phyloP scores from a whole-genome alignment of 1,284 basidiomycete species.

The Singerocomus inundabilis region DNA sequence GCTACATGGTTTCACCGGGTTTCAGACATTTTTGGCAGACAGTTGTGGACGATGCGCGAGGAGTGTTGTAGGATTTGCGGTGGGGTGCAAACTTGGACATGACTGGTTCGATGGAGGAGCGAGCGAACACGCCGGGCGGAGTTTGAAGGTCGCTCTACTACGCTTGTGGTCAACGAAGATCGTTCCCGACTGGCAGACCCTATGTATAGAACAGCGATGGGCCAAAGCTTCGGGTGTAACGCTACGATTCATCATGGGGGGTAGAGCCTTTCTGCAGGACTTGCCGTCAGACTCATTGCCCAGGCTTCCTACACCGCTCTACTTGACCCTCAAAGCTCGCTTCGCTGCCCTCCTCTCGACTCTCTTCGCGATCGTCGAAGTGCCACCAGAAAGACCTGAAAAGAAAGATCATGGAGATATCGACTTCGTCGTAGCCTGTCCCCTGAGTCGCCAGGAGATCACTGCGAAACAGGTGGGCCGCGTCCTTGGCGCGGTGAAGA shows the following conservation, averaged over 20 bases:
- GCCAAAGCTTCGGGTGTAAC: neutral
- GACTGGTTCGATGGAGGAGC: neutral
- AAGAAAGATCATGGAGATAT: slow-evolving; percentile 65
- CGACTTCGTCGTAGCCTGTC: slow-evolving; percentile 56
- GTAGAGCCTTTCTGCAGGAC: slow-evolving; percentile 55
- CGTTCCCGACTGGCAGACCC: slow-evolving; percentile 4
- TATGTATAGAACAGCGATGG: slow-evolving; percentile 4
- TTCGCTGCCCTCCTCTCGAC: slow-evolving; percentile 40
- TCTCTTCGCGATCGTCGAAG: slow-evolving; percentile 49
- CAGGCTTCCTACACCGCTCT: slow-evolving; percentile 53
- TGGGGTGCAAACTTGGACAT: slow-evolving; percentile 85
- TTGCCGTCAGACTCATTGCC: slow-evolving; percentile 51
- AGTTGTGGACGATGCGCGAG: slow-evolving; percentile 60
- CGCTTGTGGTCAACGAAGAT: slow-evolving; percentile 19
- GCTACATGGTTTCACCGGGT: slow-evolving; percentile 43
- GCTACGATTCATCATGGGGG: slow-evolving; percentile 51
- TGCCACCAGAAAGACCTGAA: slow-evolving; percentile 60
- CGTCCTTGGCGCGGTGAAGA: slow-evolving; percentile 48
- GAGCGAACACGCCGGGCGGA: slow-evolving; percentile 10
- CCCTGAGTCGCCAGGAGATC: slow-evolving; percentile 31
- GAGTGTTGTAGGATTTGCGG: slow-evolving; percentile 53
- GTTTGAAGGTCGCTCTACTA: slow-evolving; percentile 6
- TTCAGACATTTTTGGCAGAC: slow-evolving; percentile 77
- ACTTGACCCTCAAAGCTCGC: slow-evolving; percentile 47
- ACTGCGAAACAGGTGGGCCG: slow-evolving; percentile 42